Evolutionary conservation across 192 early-diverging fungal genomes (phyloP), one percentile per base, ranked within the genome.

Genomic region (Lunasporangiospora selenospora): DNA sequence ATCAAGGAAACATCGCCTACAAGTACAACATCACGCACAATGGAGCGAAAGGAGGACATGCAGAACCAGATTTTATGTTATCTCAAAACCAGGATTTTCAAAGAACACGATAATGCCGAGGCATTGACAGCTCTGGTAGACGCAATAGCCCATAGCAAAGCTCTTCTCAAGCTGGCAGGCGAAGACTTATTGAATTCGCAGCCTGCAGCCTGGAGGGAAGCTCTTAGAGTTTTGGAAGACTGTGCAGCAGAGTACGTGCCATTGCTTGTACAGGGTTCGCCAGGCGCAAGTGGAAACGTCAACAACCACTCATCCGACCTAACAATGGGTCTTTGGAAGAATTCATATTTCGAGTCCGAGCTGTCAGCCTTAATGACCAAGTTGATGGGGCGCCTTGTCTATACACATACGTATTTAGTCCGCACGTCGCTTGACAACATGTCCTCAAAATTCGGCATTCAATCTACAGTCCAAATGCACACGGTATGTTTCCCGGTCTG

Each of bases 401-500:
- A 62, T 37, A 62, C 57, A n/a, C 67, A 71, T n/a, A 71, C 67
- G 0, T 58, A 46, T 38, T 12, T 62, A n/a, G 38, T 71, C 15
- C 58, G 67, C 19, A 57, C 67, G 8, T 51, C 57, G 53, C 29
- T 71, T 4, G 67, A 62, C 21, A 57, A 58, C 0, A 44, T 62
- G 18, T 31, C 59, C 1, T n/a, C 19, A 13, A 51, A 62, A 12
- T 71, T 57, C 45, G 67, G 67, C 3, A 57, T 71, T 12, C 30
- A 40, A 6, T 27, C 67, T 11, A 57, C 59, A 6, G 49, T 57
- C 11, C 38, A 33, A 0, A 71, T 71, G 67, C 45, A 71, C 40
- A 9, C 57, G 19, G 67, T 71, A 71, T 57, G 59, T 10, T 26
- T 52, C 16, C n/a, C n/a, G n/a, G n/a, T n/a, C n/a, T n/a, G n/a